Evolutionary conservation across 202 grass and related monocot species (phyloP).

Genomic region (Thinopyrum obtusiflorum): DNA sequence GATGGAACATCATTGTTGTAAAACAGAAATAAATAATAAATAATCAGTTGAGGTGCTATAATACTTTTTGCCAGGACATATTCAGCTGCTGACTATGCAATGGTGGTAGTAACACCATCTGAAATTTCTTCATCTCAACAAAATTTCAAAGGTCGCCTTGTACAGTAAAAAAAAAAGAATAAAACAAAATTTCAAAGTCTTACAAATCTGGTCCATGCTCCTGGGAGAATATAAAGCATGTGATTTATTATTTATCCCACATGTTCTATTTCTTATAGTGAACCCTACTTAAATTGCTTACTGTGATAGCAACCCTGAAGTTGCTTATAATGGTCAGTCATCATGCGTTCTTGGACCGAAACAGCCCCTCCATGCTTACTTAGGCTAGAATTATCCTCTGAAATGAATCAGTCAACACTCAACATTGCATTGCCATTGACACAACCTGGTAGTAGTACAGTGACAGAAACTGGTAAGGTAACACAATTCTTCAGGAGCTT

Average conservation of each 20-base stretch:
- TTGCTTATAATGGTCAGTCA: neutral
- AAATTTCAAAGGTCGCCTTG: neutral
- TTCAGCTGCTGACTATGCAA: neutral
- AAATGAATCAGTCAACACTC: neutral
- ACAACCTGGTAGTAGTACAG: neutral
- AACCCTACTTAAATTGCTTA: neutral
- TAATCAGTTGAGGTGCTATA: neutral
- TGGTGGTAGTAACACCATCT: neutral
- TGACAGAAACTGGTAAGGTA: neutral
- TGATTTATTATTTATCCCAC: neutral
- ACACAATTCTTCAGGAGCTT: neutral
- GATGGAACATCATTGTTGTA: neutral
- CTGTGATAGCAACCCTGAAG: neutral
- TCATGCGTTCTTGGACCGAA: neutral
- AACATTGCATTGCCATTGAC: neutral
- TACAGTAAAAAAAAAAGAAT: neutral
- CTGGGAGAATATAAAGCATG: neutral
- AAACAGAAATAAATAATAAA: neutral
- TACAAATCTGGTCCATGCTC: neutral
- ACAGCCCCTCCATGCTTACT: neutral
- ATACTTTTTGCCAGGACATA: neutral
- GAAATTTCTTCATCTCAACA: neutral
- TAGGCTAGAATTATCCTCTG: neutral
- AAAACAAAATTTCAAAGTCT: neutral
- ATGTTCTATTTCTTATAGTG: neutral